Percentiles rank a stretch among this genome's conserved stretches.
These are phyloP conservation scores for Yarrowia keelungensis DNA, from an alignment of 805 yeast species.

Conservation along the genomic window DNA sequence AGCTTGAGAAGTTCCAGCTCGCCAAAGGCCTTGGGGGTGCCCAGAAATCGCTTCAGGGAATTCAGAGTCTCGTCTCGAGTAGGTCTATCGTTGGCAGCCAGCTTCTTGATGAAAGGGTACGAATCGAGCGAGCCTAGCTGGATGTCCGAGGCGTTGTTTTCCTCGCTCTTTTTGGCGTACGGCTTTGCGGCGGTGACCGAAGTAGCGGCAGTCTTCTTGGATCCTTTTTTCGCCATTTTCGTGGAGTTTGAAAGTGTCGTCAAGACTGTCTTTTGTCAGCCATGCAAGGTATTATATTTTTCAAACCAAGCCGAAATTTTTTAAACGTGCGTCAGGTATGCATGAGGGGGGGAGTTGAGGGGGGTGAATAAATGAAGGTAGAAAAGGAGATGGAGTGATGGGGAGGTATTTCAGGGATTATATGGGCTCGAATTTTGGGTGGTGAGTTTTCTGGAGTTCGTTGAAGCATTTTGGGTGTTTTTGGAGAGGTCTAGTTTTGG, in stretches of 20 bases:
- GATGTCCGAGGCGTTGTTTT: neutral
- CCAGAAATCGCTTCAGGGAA: conserved; percentile 65
- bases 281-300: conserved; percentile 1
- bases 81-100: conserved; percentile 82
- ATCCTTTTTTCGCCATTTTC: conserved; percentile 22
- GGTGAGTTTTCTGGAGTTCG: no score
- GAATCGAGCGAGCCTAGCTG: conserved; percentile 34
- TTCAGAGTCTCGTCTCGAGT: conserved; percentile 77
- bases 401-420: no score
- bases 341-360: neutral
- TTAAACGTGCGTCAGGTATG: neutral
- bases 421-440: fast-evolving
- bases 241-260: neutral
- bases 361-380: neutral
- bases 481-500: no score
- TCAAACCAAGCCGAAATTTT: conserved; percentile 1
- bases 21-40: conserved; percentile 53
- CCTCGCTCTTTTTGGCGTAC: conserved; percentile 7
- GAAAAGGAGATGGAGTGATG: no score
- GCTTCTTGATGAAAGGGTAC: conserved; percentile 69
- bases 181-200: neutral
- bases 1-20: conserved; percentile 73
- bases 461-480: no score
- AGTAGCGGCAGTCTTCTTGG: neutral
- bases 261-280: no score